Percentiles rank a stretch among this genome's conserved stretches.
Evolutionary conservation across 164 flowering plant species (phyloP).

Genomic region (Amborella trichopoda): DNA sequence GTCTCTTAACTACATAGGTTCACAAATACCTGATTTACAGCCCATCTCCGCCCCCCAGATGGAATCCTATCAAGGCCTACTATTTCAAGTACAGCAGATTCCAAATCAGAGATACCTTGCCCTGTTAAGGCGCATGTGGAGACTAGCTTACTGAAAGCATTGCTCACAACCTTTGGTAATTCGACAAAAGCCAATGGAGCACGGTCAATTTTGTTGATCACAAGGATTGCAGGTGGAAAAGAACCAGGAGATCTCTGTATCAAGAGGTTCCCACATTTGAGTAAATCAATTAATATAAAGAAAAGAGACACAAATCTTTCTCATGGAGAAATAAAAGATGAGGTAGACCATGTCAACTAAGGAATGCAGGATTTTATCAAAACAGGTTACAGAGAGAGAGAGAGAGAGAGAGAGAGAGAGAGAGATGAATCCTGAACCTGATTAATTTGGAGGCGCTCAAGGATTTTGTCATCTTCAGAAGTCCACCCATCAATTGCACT

Average conservation of each 20-base stretch:
- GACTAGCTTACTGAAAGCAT: slow-evolving; percentile 39
- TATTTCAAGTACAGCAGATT: slow-evolving; percentile 51
- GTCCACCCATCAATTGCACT: slow-evolving; percentile 97
- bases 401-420: no score
- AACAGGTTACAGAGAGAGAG: no score
- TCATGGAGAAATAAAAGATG: no score
- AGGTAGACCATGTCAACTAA: no score
- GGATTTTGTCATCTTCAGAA: slow-evolving; percentile 53
- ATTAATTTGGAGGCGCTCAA: slow-evolving; percentile 46
- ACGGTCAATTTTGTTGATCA: slow-evolving; percentile 77
- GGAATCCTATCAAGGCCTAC: slow-evolving; percentile 56
- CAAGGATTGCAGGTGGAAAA: slow-evolving; percentile 61
- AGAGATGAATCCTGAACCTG: no score
- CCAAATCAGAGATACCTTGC: slow-evolving; percentile 65
- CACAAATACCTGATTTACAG: slow-evolving; percentile 75
- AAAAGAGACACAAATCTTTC: no score
- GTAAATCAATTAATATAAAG: no score
- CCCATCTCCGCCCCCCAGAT: slow-evolving; percentile 71
- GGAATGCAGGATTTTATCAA: no score
- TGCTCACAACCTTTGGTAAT: slow-evolving; percentile 11
- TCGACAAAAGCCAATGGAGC: slow-evolving; percentile 29
- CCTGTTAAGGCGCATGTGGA: slow-evolving; percentile 80
- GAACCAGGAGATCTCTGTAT: slow-evolving; percentile 39
- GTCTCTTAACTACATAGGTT: background rate
- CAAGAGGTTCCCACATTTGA: no score